These are phyloP conservation scores for Spergularia azorica DNA, from an alignment of 179 eudicot genomes.

Conservation along the genomic window DNA sequence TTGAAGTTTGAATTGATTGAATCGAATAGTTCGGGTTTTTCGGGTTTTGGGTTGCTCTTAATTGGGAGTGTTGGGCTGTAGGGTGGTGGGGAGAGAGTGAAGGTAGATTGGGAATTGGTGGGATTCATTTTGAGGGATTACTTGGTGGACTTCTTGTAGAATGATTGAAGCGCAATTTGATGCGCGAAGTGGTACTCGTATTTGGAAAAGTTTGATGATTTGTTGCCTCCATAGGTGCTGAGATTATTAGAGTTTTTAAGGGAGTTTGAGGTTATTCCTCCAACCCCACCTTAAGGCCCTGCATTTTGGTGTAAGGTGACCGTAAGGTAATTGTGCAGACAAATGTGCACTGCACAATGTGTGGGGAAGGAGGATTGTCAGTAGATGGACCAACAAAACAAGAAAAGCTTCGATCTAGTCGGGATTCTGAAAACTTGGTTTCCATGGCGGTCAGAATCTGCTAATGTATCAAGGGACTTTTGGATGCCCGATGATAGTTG, in stretches of 20 bases:
- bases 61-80: neutral
- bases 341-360: conserved; percentile 78
- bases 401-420: conserved; percentile 46
- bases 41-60: conserved; percentile 17
- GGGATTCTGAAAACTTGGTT: conserved; percentile 71
- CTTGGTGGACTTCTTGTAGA: conserved; percentile 10
- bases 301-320: conserved; percentile 30
- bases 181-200: conserved; percentile 13
- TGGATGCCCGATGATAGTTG: conserved; percentile 99
- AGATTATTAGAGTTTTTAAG: conserved; percentile 10
- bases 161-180: conserved; percentile 24
- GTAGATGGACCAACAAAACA: conserved; percentile 69
- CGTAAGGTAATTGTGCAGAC: conserved; percentile 40
- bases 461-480: conserved; percentile 83
- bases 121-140: neutral
- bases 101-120: neutral
- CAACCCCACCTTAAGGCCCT: conserved; percentile 30
- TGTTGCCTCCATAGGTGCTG: conserved; percentile 6
- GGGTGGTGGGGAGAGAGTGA: neutral
- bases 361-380: conserved; percentile 50
- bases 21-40: conserved; percentile 18
- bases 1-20: conserved; percentile 15
- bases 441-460: conserved; percentile 67
- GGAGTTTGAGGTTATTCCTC: conserved; percentile 33
- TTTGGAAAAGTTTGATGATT: conserved; percentile 24